Evolutionary conservation across 208 protist species (phyloP), one percentile per base, ranked within the genome.

Genomic region (Herpetomonas muscarum): DNA sequence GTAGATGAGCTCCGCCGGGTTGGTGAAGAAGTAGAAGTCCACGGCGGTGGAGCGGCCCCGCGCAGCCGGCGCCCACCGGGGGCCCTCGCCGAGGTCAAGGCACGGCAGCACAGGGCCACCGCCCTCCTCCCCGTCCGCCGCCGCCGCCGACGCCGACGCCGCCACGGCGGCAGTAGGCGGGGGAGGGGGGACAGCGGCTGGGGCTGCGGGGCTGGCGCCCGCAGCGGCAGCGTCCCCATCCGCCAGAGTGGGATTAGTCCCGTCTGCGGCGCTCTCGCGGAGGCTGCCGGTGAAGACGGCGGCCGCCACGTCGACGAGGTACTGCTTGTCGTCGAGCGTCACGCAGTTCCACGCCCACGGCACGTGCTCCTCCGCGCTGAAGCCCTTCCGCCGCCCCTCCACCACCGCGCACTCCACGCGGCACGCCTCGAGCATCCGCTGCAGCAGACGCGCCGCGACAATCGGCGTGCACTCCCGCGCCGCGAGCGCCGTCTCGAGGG

Each of bases 261-360:
- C 37, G 36, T 37, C 31, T 55, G 39, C 31, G 7, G 6, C 4
- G 17, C 42, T 31, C 25, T 6, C 25, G 3, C 77, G 78, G 19
- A 80, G 58, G 26, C 66, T 49, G n/a, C 71, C 76, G 22, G 44
- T 58, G 25, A 66, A 81, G 22, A 68, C 28, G 10, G 82, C 81
- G 9, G 64, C 58, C 0, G 80, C 72, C 5, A 80, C 74, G 42
- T 89, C 82, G 17, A 89, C 78, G 3, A 92, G 64, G 55, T 86
- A 87, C 21, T 48, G 50, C n/a, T 47, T 39, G 1, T 68, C 66
- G 10, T 76, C 67, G 15, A 88, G 61, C 3, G 41, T 25, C 34
- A 94, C 81, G 10, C 75, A 48, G 45, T 94, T 94, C 87, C 87
- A 94, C 24, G 54, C 52, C 87, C 87, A 94, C 34, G 74, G 64